A percentile compares a stretch with the other conserved stretches of the same genome.
Evolutionary conservation across 441 rosid genomes (phyloP).

Genomic region (Syzygium malaccense): DNA sequence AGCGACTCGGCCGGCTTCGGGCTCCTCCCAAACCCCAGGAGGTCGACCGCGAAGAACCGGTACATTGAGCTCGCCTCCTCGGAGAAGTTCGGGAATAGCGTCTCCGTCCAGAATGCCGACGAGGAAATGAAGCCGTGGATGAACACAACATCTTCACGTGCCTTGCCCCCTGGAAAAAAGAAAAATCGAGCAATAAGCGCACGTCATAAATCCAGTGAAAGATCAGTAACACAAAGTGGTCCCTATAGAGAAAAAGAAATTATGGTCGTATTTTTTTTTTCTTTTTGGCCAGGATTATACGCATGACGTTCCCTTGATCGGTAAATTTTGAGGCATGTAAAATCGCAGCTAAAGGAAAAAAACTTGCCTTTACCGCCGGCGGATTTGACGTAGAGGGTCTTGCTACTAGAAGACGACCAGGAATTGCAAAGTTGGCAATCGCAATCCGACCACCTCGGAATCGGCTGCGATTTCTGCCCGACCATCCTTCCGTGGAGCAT

Average conservation of each 20-base stretch:
- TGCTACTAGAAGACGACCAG: slow-evolving; percentile 52
- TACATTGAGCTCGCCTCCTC: background rate
- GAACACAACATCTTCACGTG: slow-evolving; percentile 5
- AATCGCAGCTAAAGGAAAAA: background rate
- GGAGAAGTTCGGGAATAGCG: slow-evolving; percentile 5
- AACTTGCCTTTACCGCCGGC: slow-evolving; percentile 48
- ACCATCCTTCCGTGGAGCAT: slow-evolving; percentile 6
- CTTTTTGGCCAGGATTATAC: background rate
- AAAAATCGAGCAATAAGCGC: background rate
- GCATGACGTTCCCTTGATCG: background rate
- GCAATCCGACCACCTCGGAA: slow-evolving; percentile 91
- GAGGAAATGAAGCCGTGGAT: slow-evolving; percentile 14
- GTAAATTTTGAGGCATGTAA: background rate
- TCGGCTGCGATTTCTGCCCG: slow-evolving; percentile 9
- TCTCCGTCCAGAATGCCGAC: slow-evolving; percentile 11
- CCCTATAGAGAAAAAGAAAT: background rate
- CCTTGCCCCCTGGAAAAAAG: background rate
- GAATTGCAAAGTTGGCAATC: slow-evolving; percentile 65
- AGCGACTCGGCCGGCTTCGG: slow-evolving; percentile 12
- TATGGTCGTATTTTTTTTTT: background rate
- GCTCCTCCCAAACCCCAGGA: slow-evolving; percentile 14
- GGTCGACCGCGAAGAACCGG: slow-evolving; percentile 9
- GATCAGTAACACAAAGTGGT: background rate
- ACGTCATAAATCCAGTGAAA: background rate
- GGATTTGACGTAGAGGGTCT: slow-evolving; percentile 64